Evolutionary conservation across 1,284 basidiomycete species (phyloP), one percentile per base, ranked within the genome.

Genomic region (Grifola frondosa): DNA sequence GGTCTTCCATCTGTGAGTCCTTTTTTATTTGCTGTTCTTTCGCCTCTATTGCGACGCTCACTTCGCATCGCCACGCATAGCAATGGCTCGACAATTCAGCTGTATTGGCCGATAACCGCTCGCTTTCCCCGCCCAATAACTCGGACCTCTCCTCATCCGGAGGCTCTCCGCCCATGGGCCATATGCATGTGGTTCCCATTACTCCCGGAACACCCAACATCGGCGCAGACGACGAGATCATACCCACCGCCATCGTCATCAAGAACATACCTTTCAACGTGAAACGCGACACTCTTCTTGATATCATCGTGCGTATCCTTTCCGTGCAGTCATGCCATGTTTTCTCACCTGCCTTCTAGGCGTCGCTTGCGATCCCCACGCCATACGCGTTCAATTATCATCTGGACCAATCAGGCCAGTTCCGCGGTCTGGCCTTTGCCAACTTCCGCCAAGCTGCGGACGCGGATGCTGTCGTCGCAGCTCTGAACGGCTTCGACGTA

Each of bases 311-410:
- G 54, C 53, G 87, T 78, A 13, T 20, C 37, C 17, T 33, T 39
- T 38, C 49, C 36, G n/a, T 49, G 33, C 53, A 24, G 28, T 49
- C 34, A 34, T 42, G 24, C 42, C 36, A 30, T 38, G 39, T 20
- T 37, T 33, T 39, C 35, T 37, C 21, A 36, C 29, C 29, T 19
- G 10, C 39, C 39, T 33, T 33, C 34, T 55, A 91, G 89, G 84
- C 89, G 60, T 97, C 92, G 49, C 74, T 99, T 49, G 80, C 88
- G 25, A 97, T 98, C 59, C 95, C 96, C 46, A 89, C 95, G 16
- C 97, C 97, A n/a, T 99, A 99, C 65, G 97, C 97, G 17, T 99
- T 99, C 81, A 99, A 99, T 69, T 97, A 97, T 63, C 94, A 97
- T 65, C 84, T 94, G 61, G 94, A 97, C 68, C 90, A 92, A 60